phyloP scores from a whole-genome alignment of 768 basidiomycete species.

The Suillus subaureus region DNA sequence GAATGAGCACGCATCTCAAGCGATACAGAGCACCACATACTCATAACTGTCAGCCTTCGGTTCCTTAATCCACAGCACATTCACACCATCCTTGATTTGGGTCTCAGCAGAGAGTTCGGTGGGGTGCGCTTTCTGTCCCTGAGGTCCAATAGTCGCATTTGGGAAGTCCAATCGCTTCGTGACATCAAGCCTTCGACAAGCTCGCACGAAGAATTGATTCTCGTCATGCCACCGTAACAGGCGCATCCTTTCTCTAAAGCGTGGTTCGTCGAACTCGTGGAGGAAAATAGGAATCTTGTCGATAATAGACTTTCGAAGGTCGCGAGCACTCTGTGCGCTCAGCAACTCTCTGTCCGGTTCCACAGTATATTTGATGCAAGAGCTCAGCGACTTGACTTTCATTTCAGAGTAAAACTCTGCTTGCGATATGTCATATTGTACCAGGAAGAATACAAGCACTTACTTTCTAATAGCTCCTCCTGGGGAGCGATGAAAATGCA shows the following conservation, averaged over 20 bases:
- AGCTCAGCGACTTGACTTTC: conserved; percentile 69
- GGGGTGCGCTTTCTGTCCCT: conserved; percentile 29
- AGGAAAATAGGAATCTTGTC: conserved; percentile 85
- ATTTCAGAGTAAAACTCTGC: conserved; percentile 71
- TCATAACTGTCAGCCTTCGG: conserved; percentile 83
- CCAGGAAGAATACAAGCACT: background rate
- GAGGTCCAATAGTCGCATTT: conserved; percentile 15
- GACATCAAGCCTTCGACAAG: conserved; percentile 60
- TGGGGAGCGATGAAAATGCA: conserved; percentile 74
- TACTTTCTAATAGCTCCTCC: conserved; percentile 87
- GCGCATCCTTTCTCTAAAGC: conserved; percentile 47
- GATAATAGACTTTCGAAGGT: conserved; percentile 62
- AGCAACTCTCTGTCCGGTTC: conserved; percentile 42
- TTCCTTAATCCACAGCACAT: conserved; percentile 68
- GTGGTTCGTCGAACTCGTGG: conserved; percentile 73
- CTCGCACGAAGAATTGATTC: conserved; percentile 63
- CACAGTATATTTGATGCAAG: conserved; percentile 73
- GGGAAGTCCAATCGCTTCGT: conserved; percentile 58
- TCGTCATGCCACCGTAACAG: conserved; percentile 59
- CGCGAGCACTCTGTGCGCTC: conserved; percentile 36
- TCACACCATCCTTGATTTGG: conserved; percentile 44
- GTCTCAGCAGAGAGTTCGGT: conserved; percentile 69
- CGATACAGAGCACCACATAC: conserved; percentile 45
- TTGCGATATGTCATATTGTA: background rate
- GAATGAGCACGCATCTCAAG: conserved; percentile 10